Evolutionary conservation across 257 asterid species (phyloP), one percentile per base, ranked within the genome.

Genomic region (Gentiana macrophylla): DNA sequence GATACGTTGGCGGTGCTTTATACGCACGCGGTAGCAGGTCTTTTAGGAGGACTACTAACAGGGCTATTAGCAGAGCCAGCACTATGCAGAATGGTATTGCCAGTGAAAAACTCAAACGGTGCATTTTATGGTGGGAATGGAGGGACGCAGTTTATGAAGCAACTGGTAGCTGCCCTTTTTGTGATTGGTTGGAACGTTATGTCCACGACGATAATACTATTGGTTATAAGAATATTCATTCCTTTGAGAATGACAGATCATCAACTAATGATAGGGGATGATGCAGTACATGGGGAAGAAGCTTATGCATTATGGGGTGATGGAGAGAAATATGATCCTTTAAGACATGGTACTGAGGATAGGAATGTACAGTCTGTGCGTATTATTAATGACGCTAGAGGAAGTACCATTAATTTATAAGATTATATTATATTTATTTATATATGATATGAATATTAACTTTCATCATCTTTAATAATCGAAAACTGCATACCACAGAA

Each of bases 241-340:
- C 90, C 95, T 0, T 56, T 90, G 50, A 69, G 98, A 12, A 86
- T 86, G 96, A 75, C 93, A 0, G 86, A 86, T 1, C 94, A 84
- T 58, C 78, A 86, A 37, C 86, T 90, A 32, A 60, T 74, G 84
- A 86, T 86, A 52, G 98, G 98, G 52, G 98, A 90, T 37, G 96
- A 90, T 3, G 94, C 98, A 0, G 94, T 82, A 3, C 91, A 90
- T 13, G 95, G 96, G 2, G 98, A 90, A 67, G 96, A 84, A 65
- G 96, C 97, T n/a, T 90, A 86, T 50, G 88, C 94, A 4, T 72
- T 86, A 9, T 86, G 94, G 96, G 96, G 94, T 2, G 94, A 86
- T 35, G 96, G 94, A 2, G 95, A 86, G 75, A 76, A 67, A 37
- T 82, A 72, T 52, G 95, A 84, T 67, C 74, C 81, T 0, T 77